A percentile compares a stretch with the other conserved stretches of the same genome.
These are phyloP conservation scores for Verticillium tricorpus DNA, from an alignment of 2,329 filamentous ascomycete genomes.

Conservation along the genomic window DNA sequence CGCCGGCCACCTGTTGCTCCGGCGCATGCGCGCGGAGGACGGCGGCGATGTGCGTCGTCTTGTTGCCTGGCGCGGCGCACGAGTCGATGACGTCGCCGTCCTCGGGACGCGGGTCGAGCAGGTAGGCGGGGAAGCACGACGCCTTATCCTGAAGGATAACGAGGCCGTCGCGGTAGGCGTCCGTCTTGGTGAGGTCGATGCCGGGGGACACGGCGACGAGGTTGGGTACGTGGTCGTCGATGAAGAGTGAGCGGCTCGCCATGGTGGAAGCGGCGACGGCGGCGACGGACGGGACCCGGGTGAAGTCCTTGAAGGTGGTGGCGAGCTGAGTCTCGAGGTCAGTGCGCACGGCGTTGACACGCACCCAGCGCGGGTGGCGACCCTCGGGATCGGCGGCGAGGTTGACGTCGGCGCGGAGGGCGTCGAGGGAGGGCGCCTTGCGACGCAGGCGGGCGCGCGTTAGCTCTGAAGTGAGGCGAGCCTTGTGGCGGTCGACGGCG, in stretches of 20 bases:
- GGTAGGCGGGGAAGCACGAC: constrained; percentile 90
- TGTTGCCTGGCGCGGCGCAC: constrained; percentile 93
- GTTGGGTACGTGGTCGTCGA: constrained; percentile 81
- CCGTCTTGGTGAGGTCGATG: constrained; percentile 66
- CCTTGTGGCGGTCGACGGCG: constrained; percentile 75
- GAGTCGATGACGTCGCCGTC: constrained; percentile 84
- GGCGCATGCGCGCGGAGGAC: constrained; percentile 50
- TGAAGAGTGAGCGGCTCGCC: constrained; percentile 49
- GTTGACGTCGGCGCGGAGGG: constrained; percentile 57
- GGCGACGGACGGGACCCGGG: constrained; percentile 48
- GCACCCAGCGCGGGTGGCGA: constrained; percentile 82
- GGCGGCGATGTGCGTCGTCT: constrained; percentile 88
- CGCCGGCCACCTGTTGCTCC: constrained; percentile 17
- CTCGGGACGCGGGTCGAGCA: constrained; percentile 64
- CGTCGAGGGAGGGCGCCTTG: constrained; percentile 63
- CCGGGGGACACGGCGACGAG: constrained; percentile 73
- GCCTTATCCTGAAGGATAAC: constrained; percentile 96
- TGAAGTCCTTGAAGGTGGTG: constrained; percentile 66
- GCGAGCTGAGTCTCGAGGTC: constrained; percentile 67
- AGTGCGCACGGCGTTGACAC: constrained; percentile 75
- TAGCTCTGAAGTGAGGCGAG: constrained; percentile 74
- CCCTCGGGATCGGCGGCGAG: constrained; percentile 44
- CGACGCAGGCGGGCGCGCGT: constrained; percentile 72
- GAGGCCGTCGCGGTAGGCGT: constrained; percentile 69
- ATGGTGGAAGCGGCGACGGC: constrained; percentile 44